Conservation (phyloP, 148 eudicot species). For the Diospyros kaki region DNA sequence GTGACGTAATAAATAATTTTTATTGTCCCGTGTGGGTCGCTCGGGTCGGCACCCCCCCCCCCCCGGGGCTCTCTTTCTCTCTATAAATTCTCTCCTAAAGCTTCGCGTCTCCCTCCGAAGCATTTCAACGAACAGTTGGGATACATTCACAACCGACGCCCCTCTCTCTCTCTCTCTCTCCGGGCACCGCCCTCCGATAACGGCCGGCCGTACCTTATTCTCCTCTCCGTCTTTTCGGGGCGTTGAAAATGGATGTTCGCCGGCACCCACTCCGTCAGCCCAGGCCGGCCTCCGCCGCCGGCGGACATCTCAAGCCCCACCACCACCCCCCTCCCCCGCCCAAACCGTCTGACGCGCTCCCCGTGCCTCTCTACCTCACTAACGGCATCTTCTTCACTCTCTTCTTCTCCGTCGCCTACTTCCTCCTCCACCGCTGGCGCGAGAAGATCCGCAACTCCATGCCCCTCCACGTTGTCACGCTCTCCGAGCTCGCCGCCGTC, state of each 20-base stretch:
- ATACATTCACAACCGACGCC: neutral
- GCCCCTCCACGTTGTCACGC: conserved; percentile 41
- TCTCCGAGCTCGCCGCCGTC: conserved; percentile 42
- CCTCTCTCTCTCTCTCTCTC: conserved; percentile 3
- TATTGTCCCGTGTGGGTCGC: conserved; percentile 1
- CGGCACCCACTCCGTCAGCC: conserved; percentile 14
- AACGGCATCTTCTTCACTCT: conserved; percentile 40
- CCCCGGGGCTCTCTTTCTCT: neutral
- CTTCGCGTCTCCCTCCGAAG: conserved; percentile 5
- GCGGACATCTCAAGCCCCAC: conserved; percentile 18
- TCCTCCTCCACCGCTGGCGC: conserved; percentile 48
- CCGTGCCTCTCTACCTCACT: conserved; percentile 39
- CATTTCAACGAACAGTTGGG: neutral
- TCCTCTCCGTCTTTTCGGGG: neutral
- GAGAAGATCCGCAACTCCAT: conserved; percentile 45
- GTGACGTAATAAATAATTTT: too few relatives aligned
- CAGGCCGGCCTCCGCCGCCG: conserved; percentile 10
- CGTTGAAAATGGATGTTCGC: conserved; percentile 30
- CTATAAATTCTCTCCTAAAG: conserved; percentile 4
- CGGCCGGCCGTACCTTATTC: too few relatives aligned
- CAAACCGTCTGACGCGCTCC: conserved; percentile 40
- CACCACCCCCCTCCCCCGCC: neutral
- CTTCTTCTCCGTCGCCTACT: conserved; percentile 44
- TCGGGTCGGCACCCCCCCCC: neutral
- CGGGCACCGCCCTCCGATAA: too few relatives aligned